Percentiles rank a stretch among this genome's conserved stretches.
phyloP scores from a whole-genome alignment of 2,329 filamentous ascomycete species.

The Neodidymelliopsis sp. region DNA sequence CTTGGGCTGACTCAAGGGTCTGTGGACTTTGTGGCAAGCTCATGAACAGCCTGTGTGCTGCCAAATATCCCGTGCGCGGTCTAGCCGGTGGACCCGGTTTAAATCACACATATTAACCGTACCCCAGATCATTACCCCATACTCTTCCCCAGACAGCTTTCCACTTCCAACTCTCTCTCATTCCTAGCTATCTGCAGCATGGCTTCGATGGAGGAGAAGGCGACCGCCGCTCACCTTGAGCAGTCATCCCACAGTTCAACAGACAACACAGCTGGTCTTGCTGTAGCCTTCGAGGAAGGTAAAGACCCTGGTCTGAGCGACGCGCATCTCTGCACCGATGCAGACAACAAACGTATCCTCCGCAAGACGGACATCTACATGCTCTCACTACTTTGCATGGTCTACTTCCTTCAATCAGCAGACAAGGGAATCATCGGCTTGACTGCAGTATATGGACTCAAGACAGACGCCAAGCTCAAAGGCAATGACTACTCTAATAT shows the following conservation, averaged over 20 bases:
- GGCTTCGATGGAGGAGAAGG: conserved; percentile 27
- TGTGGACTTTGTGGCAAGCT: not conserved
- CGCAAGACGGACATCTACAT: conserved; percentile 33
- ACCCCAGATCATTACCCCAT: conserved; percentile 20
- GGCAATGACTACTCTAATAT: conserved; percentile 58
- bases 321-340: conserved; percentile 29
- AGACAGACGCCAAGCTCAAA: conserved; percentile 41
- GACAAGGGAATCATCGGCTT: conserved; percentile 60
- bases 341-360: conserved; percentile 32
- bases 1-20: conserved; percentile 5
- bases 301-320: conserved; percentile 23
- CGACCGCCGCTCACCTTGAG: conserved; percentile 18
- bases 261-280: conserved; percentile 9
- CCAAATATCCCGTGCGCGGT: conserved; percentile 2
- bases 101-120: conserved; percentile 18
- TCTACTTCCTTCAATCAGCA: conserved; percentile 34
- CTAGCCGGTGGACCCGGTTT: conserved; percentile 8
- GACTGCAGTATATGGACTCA: conserved; percentile 64
- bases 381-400: conserved; percentile 34
- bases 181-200: conserved; percentile 10
- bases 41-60: conserved; percentile 1
- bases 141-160: conserved; percentile 9
- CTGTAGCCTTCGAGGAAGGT: conserved; percentile 30
- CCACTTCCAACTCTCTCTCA: not conserved
- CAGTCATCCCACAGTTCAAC: conserved; percentile 19